Conservation (phyloP, 768 basidiomycete species). For the Boletus pseudo-olivaceus region DNA sequence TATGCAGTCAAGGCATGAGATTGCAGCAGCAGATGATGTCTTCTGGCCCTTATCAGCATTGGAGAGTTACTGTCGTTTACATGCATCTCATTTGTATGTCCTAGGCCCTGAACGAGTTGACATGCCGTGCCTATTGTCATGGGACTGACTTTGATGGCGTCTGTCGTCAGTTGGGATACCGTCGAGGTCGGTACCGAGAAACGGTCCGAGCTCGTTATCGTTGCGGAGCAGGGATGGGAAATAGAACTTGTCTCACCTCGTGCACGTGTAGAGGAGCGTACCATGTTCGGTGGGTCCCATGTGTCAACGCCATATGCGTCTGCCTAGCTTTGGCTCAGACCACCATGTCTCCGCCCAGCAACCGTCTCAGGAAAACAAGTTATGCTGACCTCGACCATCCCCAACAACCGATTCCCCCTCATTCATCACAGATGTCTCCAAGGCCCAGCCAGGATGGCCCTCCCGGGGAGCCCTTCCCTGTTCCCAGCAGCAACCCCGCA, state of each 20-base stretch:
- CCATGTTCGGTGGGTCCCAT: constrained; percentile 20
- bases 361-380: constrained; percentile 38
- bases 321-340: constrained; percentile 18
- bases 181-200: not conserved
- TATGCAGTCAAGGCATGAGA: constrained; percentile 91
- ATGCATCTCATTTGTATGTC: constrained; percentile 37
- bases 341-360: constrained; percentile 42
- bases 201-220: not conserved
- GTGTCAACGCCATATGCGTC: constrained; percentile 10
- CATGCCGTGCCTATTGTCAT: constrained; percentile 30
- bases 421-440: constrained; percentile 48
- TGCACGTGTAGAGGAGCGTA: constrained; percentile 27
- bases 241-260: constrained; percentile 1
- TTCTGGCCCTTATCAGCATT: constrained; percentile 6
- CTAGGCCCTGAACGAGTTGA: constrained; percentile 33
- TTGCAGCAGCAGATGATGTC: constrained; percentile 20
- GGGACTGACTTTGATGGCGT: not conserved
- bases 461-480: constrained; percentile 58
- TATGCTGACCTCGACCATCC: constrained; percentile 36
- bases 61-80: constrained; percentile 28
- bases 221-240: constrained; percentile 3
- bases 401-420: constrained; percentile 34
- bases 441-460: constrained; percentile 34
- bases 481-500: constrained; percentile 77
- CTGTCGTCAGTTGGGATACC: not conserved